Conservation (phyloP, 306 rosid species). For the Glycine tomentella region DNA sequence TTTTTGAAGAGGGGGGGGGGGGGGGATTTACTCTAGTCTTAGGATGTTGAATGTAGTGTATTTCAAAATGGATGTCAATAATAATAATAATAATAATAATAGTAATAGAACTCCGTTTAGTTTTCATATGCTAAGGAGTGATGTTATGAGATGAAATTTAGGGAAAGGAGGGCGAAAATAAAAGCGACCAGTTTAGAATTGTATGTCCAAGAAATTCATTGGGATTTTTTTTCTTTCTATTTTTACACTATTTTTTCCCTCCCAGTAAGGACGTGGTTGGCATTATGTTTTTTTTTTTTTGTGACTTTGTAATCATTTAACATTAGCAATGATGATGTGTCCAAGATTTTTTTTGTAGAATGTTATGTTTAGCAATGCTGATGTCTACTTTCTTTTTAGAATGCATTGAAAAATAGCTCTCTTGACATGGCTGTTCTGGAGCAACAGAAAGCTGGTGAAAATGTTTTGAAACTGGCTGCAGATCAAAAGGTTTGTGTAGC, state of each 20-base stretch:
- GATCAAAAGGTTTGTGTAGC: slow-evolving; percentile 88
- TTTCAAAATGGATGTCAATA: slow-evolving; percentile 13
- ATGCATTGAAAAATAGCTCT: slow-evolving; percentile 69
- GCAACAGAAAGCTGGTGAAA: slow-evolving; percentile 80
- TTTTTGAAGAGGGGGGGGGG: too few relatives aligned
- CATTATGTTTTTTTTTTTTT: slow-evolving; percentile 32
- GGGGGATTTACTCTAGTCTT: background rate
- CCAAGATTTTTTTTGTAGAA: slow-evolving; percentile 33
- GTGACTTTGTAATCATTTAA: slow-evolving; percentile 4
- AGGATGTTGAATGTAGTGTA: slow-evolving; percentile 13
- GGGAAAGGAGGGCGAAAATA: background rate
- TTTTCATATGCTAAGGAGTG: slow-evolving; percentile 2
- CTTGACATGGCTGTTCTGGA: slow-evolving; percentile 86
- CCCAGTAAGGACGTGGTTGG: slow-evolving; percentile 27
- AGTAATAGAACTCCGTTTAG: background rate
- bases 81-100: background rate
- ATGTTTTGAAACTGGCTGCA: slow-evolving; percentile 83
- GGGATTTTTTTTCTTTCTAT: background rate
- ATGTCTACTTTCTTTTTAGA: slow-evolving; percentile 57
- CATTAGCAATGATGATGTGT: background rate
- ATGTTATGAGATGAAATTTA: slow-evolving; percentile 22
- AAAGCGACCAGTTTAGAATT: slow-evolving; percentile 7
- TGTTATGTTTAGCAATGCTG: slow-evolving; percentile 41
- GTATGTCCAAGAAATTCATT: too few relatives aligned
- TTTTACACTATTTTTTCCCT: background rate